Evolutionary conservation across 2,329 filamentous ascomycete species (phyloP).

Genomic region (Bertia moriformis): DNA sequence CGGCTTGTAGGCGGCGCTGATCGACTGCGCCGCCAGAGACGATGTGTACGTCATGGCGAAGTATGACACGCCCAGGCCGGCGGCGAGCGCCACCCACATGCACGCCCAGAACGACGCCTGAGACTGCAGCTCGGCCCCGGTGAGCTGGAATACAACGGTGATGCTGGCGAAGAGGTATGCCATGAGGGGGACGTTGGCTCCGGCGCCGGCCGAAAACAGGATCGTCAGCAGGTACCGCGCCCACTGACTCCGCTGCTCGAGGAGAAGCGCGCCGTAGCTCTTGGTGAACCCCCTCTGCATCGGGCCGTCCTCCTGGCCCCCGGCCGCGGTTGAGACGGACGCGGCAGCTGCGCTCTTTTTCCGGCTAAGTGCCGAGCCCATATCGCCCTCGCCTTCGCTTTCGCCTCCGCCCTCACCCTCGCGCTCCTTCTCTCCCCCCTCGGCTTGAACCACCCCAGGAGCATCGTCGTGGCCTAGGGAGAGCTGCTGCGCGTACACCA

Average conservation of each 20-base stretch:
- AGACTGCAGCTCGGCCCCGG: slow-evolving; percentile 14
- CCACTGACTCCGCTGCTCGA: slow-evolving; percentile 37
- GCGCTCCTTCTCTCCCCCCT: not conserved
- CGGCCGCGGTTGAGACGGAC: slow-evolving; percentile 9
- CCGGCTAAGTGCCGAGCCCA: no score
- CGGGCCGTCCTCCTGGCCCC: slow-evolving; percentile 11
- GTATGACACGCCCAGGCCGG: slow-evolving; percentile 35
- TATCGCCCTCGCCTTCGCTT: slow-evolving; percentile 2
- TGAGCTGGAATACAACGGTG: slow-evolving; percentile 30
- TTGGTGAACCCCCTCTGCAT: slow-evolving; percentile 24
- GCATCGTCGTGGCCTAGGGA: slow-evolving; percentile 29
- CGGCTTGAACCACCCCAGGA: slow-evolving; percentile 16
- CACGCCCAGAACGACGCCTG: slow-evolving; percentile 46
- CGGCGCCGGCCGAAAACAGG: slow-evolving; percentile 24
- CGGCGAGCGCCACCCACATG: slow-evolving; percentile 49
- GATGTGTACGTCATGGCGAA: slow-evolving; percentile 29
- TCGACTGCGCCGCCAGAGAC: slow-evolving; percentile 27
- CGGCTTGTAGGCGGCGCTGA: slow-evolving; percentile 38
- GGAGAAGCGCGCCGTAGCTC: slow-evolving; percentile 40
- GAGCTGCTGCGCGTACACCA: slow-evolving; percentile 51
- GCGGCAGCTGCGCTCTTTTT: slow-evolving; percentile 29
- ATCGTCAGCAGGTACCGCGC: slow-evolving; percentile 33
- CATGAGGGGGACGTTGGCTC: slow-evolving; percentile 28
- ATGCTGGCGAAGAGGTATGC: slow-evolving; percentile 40
- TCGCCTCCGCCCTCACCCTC: not conserved